phyloP scores from a whole-genome alignment of 2,329 filamentous ascomycete species.

The Periconia macrospinosa region DNA sequence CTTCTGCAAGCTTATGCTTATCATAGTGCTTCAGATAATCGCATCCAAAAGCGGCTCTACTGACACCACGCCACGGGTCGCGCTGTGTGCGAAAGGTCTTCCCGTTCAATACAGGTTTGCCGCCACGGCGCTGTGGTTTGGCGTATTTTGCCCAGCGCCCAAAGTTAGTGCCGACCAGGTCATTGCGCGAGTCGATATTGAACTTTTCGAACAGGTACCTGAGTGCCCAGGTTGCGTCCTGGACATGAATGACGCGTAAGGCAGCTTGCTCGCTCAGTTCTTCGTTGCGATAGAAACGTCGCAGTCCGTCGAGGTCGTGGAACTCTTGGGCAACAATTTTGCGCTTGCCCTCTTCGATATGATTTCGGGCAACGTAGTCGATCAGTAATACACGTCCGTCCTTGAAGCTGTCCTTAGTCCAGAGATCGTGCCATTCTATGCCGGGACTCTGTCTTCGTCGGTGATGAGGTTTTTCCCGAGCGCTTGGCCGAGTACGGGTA shows the following conservation, averaged over 20 bases:
- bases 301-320: slow-evolving; percentile 46
- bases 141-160: slow-evolving; percentile 53
- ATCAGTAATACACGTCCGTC: slow-evolving; percentile 55
- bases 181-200: slow-evolving; percentile 53
- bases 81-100: slow-evolving; percentile 54
- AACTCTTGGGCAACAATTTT: slow-evolving; percentile 55
- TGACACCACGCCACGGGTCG: slow-evolving; percentile 56
- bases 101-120: slow-evolving; percentile 55
- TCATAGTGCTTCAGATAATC: slow-evolving; percentile 55
- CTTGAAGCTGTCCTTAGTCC: slow-evolving; percentile 41
- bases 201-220: slow-evolving; percentile 55
- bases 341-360: slow-evolving; percentile 41
- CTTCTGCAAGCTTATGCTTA: slow-evolving; percentile 24
- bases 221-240: slow-evolving; percentile 57
- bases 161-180: slow-evolving; percentile 54
- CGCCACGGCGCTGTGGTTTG: slow-evolving; percentile 51
- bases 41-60: slow-evolving; percentile 53
- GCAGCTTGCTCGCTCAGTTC: slow-evolving; percentile 39
- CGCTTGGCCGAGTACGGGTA: slow-evolving; percentile 18
- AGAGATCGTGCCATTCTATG: slow-evolving; percentile 41
- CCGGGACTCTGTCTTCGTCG: slow-evolving; percentile 39
- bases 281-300: slow-evolving; percentile 48
- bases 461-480: slow-evolving; percentile 25
- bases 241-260: slow-evolving; percentile 52
- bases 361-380: slow-evolving; percentile 50